Conservation (phyloP, 306 rosid species). For the Lablab purpureus region DNA sequence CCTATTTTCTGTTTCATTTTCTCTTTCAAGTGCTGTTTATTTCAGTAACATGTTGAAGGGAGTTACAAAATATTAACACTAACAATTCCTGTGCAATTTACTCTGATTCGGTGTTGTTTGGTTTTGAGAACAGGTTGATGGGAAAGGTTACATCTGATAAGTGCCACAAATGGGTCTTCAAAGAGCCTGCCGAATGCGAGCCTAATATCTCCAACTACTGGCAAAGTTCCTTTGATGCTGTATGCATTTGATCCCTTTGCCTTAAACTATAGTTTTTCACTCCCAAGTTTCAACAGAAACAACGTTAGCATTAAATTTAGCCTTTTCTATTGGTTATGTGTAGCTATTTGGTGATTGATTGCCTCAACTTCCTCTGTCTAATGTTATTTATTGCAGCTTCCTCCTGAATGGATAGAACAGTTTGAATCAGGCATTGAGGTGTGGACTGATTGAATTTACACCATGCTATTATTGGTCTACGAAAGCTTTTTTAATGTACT, state of each 20-base stretch:
- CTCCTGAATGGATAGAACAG: conserved; percentile 93
- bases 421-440: conserved; percentile 98
- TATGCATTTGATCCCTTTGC: conserved; percentile 45
- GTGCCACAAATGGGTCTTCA: conserved; percentile 98
- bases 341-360: conserved; percentile 45
- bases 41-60: conserved; percentile 32
- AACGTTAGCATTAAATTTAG: conserved; percentile 20
- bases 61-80: not conserved
- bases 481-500: conserved; percentile 12
- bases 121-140: conserved; percentile 72
- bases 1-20: not conserved
- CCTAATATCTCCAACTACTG: conserved; percentile 91
- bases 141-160: conserved; percentile 98
- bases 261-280: conserved; percentile 12
- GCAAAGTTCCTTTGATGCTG: conserved; percentile 98
- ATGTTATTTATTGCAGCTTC: conserved; percentile 79
- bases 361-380: conserved; percentile 41
- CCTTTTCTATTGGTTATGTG: conserved; percentile 39
- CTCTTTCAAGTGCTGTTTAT: conserved; percentile 20
- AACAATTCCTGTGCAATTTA: not conserved
- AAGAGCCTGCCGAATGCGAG: conserved; percentile 90
- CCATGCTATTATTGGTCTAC: conserved; percentile 20
- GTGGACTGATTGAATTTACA: conserved; percentile 41
- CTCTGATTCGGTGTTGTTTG: conserved; percentile 39
- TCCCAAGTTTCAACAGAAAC: not conserved